Evolutionary conservation across 2,329 filamentous ascomycete genomes (phyloP).

Genomic region (Juglanconis oblonga): DNA sequence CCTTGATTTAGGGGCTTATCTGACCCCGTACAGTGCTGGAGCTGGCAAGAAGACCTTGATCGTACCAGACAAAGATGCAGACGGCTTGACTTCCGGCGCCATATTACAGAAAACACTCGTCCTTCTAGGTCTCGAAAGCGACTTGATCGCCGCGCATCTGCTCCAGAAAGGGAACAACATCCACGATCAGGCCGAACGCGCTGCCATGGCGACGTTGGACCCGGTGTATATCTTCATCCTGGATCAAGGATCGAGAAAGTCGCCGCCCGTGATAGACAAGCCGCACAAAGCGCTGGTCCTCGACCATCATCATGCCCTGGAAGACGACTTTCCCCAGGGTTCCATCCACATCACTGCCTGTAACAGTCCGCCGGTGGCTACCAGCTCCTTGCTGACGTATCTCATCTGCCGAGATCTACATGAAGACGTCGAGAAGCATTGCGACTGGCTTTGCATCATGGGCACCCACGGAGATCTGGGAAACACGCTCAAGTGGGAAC

Average conservation of each 20-base stretch:
- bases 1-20: slow-evolving; percentile 8
- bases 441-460: slow-evolving; percentile 61
- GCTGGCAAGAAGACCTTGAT: slow-evolving; percentile 53
- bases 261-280: slow-evolving; percentile 49
- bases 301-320: slow-evolving; percentile 60
- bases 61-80: slow-evolving; percentile 67
- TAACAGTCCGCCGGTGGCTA: slow-evolving; percentile 62
- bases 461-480: slow-evolving; percentile 68
- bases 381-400: slow-evolving; percentile 62
- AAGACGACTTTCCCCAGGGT: slow-evolving; percentile 53
- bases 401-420: slow-evolving; percentile 59
- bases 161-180: slow-evolving; percentile 58
- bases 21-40: slow-evolving; percentile 39
- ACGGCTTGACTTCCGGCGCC: slow-evolving; percentile 62
- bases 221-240: slow-evolving; percentile 61
- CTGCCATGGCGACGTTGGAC: slow-evolving; percentile 45
- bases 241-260: slow-evolving; percentile 60
- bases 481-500: slow-evolving; percentile 61
- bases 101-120: slow-evolving; percentile 60
- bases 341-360: slow-evolving; percentile 59
- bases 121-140: slow-evolving; percentile 52
- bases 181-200: slow-evolving; percentile 51
- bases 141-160: slow-evolving; percentile 56
- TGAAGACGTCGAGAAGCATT: slow-evolving; percentile 42
- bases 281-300: slow-evolving; percentile 55